Evolutionary conservation across 331 rosid species (phyloP).

Genomic region (Spiraea crenata): DNA sequence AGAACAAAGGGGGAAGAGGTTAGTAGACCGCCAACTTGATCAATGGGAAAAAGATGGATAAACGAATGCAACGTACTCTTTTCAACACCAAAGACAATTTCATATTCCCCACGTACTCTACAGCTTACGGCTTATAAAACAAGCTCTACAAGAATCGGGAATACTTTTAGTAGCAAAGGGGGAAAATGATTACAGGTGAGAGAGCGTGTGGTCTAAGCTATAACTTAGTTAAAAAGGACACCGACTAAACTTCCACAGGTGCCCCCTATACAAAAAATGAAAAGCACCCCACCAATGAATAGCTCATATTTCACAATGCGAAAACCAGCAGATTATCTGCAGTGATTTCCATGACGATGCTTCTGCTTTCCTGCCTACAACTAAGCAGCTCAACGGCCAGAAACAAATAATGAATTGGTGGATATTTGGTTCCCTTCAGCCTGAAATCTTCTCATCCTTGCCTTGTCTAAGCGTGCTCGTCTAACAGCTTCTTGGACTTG

Average conservation of each 20-base stretch:
- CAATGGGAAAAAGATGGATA: background rate
- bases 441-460: slow-evolving; percentile 69
- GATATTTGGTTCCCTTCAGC: slow-evolving; percentile 73
- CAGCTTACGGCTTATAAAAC: slow-evolving; percentile 42
- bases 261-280: slow-evolving; percentile 52
- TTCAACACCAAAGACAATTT: slow-evolving; percentile 43
- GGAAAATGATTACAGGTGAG: slow-evolving; percentile 33
- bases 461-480: slow-evolving; percentile 88
- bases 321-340: slow-evolving; percentile 29
- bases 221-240: slow-evolving; percentile 48
- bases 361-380: slow-evolving; percentile 26
- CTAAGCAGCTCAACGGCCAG: slow-evolving; percentile 66
- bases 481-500: slow-evolving; percentile 96
- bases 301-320: slow-evolving; percentile 22
- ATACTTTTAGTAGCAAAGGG: slow-evolving; percentile 43
- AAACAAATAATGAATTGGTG: slow-evolving; percentile 80
- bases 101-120: slow-evolving; percentile 42
- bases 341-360: slow-evolving; percentile 38
- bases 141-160: slow-evolving; percentile 72
- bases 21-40: background rate
- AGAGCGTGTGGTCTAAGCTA: slow-evolving; percentile 38
- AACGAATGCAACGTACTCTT: slow-evolving; percentile 29
- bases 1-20: background rate
- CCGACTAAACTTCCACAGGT: slow-evolving; percentile 37
- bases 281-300: slow-evolving; percentile 17